Evolutionary conservation across 176 grass and related monocot genomes (phyloP).

Genomic region (Saccharum spontaneum): DNA sequence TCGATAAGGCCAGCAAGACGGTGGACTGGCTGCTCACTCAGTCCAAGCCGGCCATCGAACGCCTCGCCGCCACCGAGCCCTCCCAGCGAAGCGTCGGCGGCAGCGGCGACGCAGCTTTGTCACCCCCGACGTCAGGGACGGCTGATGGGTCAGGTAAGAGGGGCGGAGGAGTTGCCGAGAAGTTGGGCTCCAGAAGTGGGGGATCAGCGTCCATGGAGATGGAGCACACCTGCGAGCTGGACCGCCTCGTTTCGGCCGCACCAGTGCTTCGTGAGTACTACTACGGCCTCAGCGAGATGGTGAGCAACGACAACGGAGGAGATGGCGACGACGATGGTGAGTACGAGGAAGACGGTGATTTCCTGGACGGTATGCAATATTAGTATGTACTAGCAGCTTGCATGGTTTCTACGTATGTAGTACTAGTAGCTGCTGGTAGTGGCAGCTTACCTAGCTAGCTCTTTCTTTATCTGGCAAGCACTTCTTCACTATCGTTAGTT

Average conservation of each 20-base stretch:
- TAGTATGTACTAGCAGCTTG: slow-evolving; percentile 12
- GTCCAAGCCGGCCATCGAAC: slow-evolving; percentile 75
- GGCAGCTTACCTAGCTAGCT: not conserved
- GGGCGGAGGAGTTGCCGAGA: slow-evolving; percentile 4
- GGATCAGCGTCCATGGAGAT: slow-evolving; percentile 31
- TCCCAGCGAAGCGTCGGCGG: not conserved
- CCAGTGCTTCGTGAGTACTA: slow-evolving; percentile 42
- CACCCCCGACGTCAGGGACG: slow-evolving; percentile 1
- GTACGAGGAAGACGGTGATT: slow-evolving; percentile 52
- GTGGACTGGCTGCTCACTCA: slow-evolving; percentile 87
- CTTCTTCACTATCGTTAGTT: slow-evolving; percentile 6
- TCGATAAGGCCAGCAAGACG: slow-evolving; percentile 95
- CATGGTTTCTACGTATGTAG: slow-evolving; percentile 28
- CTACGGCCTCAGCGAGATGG: slow-evolving; percentile 54
- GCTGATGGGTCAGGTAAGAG: slow-evolving; percentile 30
- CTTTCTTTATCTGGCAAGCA: slow-evolving; percentile 28
- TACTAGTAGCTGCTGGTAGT: not conserved
- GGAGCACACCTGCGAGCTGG: slow-evolving; percentile 28
- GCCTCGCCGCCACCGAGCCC: slow-evolving; percentile 24
- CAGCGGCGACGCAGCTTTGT: not conserved
- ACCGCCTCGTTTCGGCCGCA: slow-evolving; percentile 20
- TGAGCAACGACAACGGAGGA: slow-evolving; percentile 45
- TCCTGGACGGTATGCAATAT: slow-evolving; percentile 68
- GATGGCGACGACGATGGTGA: slow-evolving; percentile 58
- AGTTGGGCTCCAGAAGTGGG: slow-evolving; percentile 38